Evolutionary conservation across 2,329 filamentous ascomycete genomes (phyloP), one percentile per base, ranked within the genome.

Genomic region (Aspergillus candidus): DNA sequence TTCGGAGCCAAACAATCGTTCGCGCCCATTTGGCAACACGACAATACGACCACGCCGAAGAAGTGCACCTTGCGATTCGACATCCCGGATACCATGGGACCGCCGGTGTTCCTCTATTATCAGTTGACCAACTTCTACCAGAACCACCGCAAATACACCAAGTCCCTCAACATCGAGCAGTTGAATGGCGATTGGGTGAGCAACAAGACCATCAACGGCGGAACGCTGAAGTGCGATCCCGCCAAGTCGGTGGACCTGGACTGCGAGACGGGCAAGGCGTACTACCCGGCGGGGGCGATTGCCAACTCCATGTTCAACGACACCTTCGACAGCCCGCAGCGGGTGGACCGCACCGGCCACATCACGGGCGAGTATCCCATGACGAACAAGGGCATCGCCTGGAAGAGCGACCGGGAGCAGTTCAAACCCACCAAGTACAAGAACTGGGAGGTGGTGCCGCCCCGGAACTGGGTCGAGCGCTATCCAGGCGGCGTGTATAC

Each of bases 241-340:
- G 75, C 96, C 11, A 75, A 75, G 32, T 70, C 75, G n/a, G 71
- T 27, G 22, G 22, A 27, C 22, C 22, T 27, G 22, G 22, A 27
- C 22, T 27, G 78, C 35, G 52, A 64, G 2, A 70, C 68, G n/a
- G 71, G 72, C 22, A 83, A 82, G 63, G 80, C 89, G 1, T 93
- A 91, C 65, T 98, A 95, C 60, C 93, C 93, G 1, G 98, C 93
- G 64, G 93, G 93, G 15, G 73, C 98, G 49, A 95, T 97, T 55
- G 91, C 93, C 50, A 98, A 98, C 66, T 97, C 93, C 17, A 70
- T 93, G 51, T 98, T 98, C 77, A 98, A 98, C 65, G 93, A 98
- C 64, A 89, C 86, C 4, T 93, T 94, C 61, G 72, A 69, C 38
- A 79, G 70, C 40, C 86, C 90, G 0, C 67, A 78, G 1, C 71